A percentile compares a stretch with the other conserved stretches of the same genome.
phyloP scores from a whole-genome alignment of 75 land plant species.

The Cryptomeria japonica region DNA sequence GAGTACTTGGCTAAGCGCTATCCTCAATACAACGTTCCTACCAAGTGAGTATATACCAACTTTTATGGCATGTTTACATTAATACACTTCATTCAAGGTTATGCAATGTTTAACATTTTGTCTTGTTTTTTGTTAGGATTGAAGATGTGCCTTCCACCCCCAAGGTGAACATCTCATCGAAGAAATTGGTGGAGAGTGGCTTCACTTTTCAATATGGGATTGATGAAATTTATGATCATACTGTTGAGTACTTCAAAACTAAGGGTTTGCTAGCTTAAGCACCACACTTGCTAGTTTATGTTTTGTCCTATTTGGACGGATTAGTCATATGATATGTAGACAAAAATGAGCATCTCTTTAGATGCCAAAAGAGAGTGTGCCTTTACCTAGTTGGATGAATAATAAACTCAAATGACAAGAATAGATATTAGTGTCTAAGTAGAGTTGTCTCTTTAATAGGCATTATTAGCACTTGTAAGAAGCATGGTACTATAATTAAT shows the following conservation, averaged over 20 bases:
- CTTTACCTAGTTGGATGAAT: no score
- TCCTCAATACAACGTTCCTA: constrained; percentile 57
- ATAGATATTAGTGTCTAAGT: no score
- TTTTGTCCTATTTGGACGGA: no score
- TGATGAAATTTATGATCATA: neutral
- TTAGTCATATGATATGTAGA: no score
- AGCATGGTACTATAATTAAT: no score
- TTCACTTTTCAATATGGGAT: constrained; percentile 17
- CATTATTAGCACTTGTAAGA: no score
- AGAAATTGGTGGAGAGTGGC: constrained; percentile 32
- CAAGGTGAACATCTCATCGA: constrained; percentile 31
- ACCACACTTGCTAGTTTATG: no score
- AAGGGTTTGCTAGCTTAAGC: neutral
- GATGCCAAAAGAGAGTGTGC: no score
- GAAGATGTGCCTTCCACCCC: constrained; percentile 29
- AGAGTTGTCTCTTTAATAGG: no score
- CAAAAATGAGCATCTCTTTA: no score
- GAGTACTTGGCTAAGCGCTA: constrained; percentile 53
- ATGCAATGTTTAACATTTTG: constrained; percentile 29
- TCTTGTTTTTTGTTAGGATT: constrained; percentile 29
- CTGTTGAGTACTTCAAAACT: constrained; percentile 23
- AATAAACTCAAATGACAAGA: no score
- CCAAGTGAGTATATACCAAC: constrained; percentile 41
- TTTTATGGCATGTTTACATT: neutral
- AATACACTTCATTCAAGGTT: neutral